Percentiles rank a stretch among this genome's conserved stretches.
phyloP scores from a whole-genome alignment of 768 basidiomycete genomes.

The Mycena capillaripes region DNA sequence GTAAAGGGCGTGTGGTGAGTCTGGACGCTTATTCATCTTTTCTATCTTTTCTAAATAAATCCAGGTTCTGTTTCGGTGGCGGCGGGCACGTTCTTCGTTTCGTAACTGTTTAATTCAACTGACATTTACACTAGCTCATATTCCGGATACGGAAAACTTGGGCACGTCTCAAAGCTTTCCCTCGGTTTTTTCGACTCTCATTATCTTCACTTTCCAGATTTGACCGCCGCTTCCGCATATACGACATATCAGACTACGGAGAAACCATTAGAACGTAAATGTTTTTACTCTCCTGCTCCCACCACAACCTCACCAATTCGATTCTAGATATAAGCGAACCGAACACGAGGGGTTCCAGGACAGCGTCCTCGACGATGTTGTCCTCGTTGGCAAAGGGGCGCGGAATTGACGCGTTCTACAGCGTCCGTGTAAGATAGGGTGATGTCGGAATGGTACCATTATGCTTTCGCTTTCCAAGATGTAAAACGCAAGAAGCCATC shows the following conservation, averaged over 20 bases:
- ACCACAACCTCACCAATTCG: not conserved
- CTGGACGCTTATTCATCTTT: not conserved
- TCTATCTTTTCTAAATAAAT: not conserved
- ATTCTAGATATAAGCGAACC: constrained; percentile 71
- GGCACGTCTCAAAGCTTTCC: constrained; percentile 57
- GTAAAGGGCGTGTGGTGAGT: constrained; percentile 80
- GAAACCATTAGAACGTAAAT: constrained; percentile 86
- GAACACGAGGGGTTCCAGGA: constrained; percentile 67
- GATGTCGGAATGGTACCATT: constrained; percentile 2
- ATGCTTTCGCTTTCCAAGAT: constrained; percentile 6
- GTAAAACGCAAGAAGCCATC: not conserved
- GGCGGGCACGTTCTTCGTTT: constrained; percentile 21
- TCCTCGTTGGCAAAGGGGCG: constrained; percentile 70
- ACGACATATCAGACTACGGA: constrained; percentile 89
- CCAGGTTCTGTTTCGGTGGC: constrained; percentile 27
- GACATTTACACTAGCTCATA: constrained; percentile 70
- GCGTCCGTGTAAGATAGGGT: constrained; percentile 29
- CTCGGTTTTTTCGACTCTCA: constrained; percentile 21
- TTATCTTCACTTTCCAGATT: constrained; percentile 62
- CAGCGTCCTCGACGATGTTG: constrained; percentile 70
- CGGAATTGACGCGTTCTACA: constrained; percentile 33
- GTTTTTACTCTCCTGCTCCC: not conserved
- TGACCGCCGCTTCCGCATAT: constrained; percentile 92
- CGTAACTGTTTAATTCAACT: not conserved
- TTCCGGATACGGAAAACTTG: constrained; percentile 84